phyloP scores from a whole-genome alignment of 2,329 filamentous ascomycete species.

The Diaporthe vexans region DNA sequence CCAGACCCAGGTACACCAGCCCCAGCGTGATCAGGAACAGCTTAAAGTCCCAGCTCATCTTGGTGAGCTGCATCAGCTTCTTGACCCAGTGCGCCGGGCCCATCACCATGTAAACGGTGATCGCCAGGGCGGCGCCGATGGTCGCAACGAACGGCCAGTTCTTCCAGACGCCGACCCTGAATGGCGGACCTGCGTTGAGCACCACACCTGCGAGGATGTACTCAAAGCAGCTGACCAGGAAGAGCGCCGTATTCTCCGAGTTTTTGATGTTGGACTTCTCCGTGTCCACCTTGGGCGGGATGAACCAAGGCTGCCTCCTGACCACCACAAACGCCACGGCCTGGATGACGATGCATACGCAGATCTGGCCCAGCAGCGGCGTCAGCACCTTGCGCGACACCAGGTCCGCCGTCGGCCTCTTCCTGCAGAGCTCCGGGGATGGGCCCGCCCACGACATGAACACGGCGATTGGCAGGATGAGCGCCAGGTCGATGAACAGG shows the following conservation, averaged over 20 bases:
- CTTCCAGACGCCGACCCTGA: conserved; percentile 81
- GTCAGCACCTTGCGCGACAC: conserved; percentile 94
- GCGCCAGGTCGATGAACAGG: conserved; percentile 90
- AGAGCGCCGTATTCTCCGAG: conserved; percentile 92
- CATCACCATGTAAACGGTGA: conserved; percentile 86
- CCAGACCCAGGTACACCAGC: conserved; percentile 74
- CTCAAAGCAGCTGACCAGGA: conserved; percentile 92
- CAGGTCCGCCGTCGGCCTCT: conserved; percentile 91
- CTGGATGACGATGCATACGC: conserved; percentile 84
- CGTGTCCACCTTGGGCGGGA: conserved; percentile 81
- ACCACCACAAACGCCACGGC: conserved; percentile 81
- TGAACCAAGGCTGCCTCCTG: conserved; percentile 86
- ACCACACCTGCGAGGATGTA: conserved; percentile 94
- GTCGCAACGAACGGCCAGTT: conserved; percentile 91
- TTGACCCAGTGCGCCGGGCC: conserved; percentile 78
- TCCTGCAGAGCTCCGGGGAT: conserved; percentile 80
- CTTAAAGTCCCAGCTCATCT: conserved; percentile 80
- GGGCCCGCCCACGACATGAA: conserved; percentile 99
- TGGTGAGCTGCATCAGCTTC: conserved; percentile 87
- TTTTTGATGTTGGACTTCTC: conserved; percentile 90
- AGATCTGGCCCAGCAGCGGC: conserved; percentile 90
- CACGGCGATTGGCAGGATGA: conserved; percentile 96
- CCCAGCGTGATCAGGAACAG: conserved; percentile 80
- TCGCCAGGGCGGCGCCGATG: conserved; percentile 75
- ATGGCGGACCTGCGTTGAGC: conserved; percentile 91